A percentile compares a stretch with the other conserved stretches of the same genome.
Evolutionary conservation across 768 basidiomycete genomes (phyloP).

Genomic region (Phylloporus rhodoxanthus): DNA sequence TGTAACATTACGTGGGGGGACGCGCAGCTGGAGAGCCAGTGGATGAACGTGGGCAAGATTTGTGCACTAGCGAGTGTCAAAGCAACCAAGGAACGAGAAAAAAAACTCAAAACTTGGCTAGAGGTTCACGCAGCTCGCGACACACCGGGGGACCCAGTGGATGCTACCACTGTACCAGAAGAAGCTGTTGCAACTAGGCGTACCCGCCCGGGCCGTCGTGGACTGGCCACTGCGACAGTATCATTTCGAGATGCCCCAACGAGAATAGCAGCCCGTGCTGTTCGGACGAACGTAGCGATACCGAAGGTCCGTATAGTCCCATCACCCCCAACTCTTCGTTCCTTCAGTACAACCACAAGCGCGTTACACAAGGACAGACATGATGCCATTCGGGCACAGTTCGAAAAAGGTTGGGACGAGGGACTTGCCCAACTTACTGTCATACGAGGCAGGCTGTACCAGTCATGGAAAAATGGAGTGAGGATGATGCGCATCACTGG

Average conservation of each 20-base stretch:
- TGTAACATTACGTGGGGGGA: slow-evolving; percentile 53
- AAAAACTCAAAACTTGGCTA: slow-evolving; percentile 47
- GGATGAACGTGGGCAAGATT: slow-evolving; percentile 54
- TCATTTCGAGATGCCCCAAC: slow-evolving; percentile 42
- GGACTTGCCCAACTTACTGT: slow-evolving; percentile 50
- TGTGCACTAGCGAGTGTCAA: slow-evolving; percentile 58
- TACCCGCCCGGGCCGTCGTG: slow-evolving; percentile 46
- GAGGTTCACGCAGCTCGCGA: slow-evolving; percentile 28
- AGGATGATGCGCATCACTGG: slow-evolving; percentile 38
- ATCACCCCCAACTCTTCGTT: slow-evolving; percentile 41
- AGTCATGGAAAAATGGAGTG: slow-evolving; percentile 44
- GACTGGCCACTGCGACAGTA: slow-evolving; percentile 61
- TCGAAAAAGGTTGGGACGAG: slow-evolving; percentile 57
- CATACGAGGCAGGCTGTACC: slow-evolving; percentile 39
- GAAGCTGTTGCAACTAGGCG: slow-evolving; percentile 12
- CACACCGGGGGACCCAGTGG: background rate
- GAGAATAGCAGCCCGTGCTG: slow-evolving; percentile 11
- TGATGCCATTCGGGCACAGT: slow-evolving; percentile 42
- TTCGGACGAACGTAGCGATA: slow-evolving; percentile 6
- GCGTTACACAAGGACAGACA: slow-evolving; percentile 31
- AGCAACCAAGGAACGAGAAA: slow-evolving; percentile 63
- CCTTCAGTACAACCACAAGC: slow-evolving; percentile 42
- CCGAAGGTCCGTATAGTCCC: slow-evolving; percentile 56
- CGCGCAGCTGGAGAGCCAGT: slow-evolving; percentile 46
- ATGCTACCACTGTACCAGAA: background rate